A percentile compares a stretch with the other conserved stretches of the same genome.
Conservation (phyloP, 768 basidiomycete species). For the Cyathus striatus region DNA sequence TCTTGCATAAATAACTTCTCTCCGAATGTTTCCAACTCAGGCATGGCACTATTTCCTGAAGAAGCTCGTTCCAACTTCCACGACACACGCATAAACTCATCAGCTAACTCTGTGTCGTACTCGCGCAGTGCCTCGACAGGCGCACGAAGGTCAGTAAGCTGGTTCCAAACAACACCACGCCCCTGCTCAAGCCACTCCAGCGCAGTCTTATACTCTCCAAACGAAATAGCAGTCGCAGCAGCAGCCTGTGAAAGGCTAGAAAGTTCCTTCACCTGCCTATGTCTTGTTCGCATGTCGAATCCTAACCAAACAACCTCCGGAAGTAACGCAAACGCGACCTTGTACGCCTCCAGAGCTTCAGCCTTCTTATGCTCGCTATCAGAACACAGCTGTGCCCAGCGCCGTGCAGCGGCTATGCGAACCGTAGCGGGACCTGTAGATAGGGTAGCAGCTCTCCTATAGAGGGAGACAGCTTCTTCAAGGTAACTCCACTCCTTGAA, state of each 20-base stretch:
- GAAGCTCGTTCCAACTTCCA: constrained; percentile 4
- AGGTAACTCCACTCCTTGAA: no score
- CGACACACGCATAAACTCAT: constrained; percentile 5
- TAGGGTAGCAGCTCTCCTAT: no score
- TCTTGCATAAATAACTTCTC: constrained; percentile 2
- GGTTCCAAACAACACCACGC: constrained; percentile 11
- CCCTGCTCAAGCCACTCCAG: constrained; percentile 9
- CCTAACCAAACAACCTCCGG: constrained; percentile 8
- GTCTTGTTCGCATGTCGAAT: neutral
- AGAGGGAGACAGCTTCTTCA: no score
- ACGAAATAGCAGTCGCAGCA: constrained; percentile 7
- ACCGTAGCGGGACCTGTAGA: no score
- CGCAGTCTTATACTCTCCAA: constrained; percentile 6
- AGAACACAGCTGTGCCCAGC: neutral
- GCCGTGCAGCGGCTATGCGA: neutral
- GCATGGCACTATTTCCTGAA: neutral
- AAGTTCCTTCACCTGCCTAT: neutral
- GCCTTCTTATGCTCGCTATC: neutral
- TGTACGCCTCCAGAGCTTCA: constrained; percentile 3
- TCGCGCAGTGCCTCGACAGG: constrained; percentile 9
- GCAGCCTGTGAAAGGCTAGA: constrained; percentile 6
- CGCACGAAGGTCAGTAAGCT: constrained; percentile 7
- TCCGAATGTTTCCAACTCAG: neutral
- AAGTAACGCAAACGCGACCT: constrained; percentile 4
- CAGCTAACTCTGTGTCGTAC: constrained; percentile 4